Base-by-base conservation (phyloP, 805 yeast species). In the Lachancea sp. region DNA sequence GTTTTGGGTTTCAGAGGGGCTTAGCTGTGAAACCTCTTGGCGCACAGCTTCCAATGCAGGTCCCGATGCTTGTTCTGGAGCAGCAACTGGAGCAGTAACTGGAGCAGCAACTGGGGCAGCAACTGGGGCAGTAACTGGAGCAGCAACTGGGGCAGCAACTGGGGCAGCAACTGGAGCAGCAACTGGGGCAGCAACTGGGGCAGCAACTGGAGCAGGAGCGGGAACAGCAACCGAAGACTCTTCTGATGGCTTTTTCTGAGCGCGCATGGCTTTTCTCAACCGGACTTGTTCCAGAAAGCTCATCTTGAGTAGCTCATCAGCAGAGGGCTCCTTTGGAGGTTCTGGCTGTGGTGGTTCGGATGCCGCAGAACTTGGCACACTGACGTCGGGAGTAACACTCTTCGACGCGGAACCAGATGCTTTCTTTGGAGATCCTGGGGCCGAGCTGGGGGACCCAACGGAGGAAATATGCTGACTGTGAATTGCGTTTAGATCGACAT, bases 221-320 rank as follows among this genome's bases (percentile, higher is more conserved):
- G 30, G 31, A 9, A 36, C 25, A 15, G 29, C 34, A 20, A 34
- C 45, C 2, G 46, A 35, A n/a, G n/a, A n/a, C n/a, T n/a, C 16
- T 13, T 28, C 30, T 4, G 12, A 9, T 16, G 30, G 13, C 41
- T 52, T 58, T 43, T 55, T 54, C 42, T 45, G 51, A 38, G 58
- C 61, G 32, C 56, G 40, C 30, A 51, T 55, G 16, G 55, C 61
- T 38, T 58, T 58, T 34, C 62, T 55, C 32, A 47, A 46, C 37
- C 48, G 54, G 16, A 53, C 59, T 29, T 55, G 54, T 45, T 58
- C 62, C 36, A 58, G 43, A 36, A 58, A 57, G 16, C 50, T 50
- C 40, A 51, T 55, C 36, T 47, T 56, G 5, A 51, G 48, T 36
- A 42, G 50, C 34, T 57, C 63, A 22, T 39, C 45, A 17, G 39